Evolutionary conservation across 2,329 filamentous ascomycete species (phyloP).

Genomic region (Immersiporthe knoxdaviesiana): DNA sequence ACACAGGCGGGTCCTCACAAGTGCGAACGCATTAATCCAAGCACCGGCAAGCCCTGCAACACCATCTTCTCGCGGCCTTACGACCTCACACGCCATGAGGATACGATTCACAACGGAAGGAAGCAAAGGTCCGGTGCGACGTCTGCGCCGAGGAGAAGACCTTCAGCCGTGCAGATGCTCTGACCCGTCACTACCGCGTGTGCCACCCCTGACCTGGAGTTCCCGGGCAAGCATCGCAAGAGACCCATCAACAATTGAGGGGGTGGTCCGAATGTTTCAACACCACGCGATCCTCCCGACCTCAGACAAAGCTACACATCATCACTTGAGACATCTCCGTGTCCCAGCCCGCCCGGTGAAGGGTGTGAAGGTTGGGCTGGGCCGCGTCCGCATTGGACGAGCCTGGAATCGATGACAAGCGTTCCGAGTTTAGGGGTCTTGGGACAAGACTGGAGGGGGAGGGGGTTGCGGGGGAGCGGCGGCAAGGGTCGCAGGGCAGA

Average conservation of each 20-base stretch:
- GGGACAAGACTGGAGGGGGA: not conserved
- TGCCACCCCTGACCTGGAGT: conserved; percentile 88
- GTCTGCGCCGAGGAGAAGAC: conserved; percentile 96
- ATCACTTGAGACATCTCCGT: too few relatives aligned
- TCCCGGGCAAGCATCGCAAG: conserved; percentile 65
- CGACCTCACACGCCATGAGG: conserved; percentile 93
- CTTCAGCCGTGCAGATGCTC: conserved; percentile 91
- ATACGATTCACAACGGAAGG: conserved; percentile 93
- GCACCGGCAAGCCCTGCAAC: conserved; percentile 92
- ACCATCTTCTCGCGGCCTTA: conserved; percentile 95
- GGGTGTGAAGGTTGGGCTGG: not conserved
- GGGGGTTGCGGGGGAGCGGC: not conserved
- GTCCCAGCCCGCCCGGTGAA: too few relatives aligned
- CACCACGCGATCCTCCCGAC: not conserved
- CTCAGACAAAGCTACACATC: not conserved
- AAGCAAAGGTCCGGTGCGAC: conserved; percentile 92
- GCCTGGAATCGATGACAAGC: not conserved
- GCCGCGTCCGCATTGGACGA: not conserved
- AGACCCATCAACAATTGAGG: conserved; percentile 35
- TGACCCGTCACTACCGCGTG: conserved; percentile 92
- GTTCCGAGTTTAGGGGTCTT: too few relatives aligned
- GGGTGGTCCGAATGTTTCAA: not conserved
- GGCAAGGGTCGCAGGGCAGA: not conserved
- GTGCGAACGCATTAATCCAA: conserved; percentile 91
- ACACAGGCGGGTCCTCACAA: conserved; percentile 92